Conservation (phyloP, 192 early-diverging fungal species). For the Rhizoclosmatium sp. region DNA sequence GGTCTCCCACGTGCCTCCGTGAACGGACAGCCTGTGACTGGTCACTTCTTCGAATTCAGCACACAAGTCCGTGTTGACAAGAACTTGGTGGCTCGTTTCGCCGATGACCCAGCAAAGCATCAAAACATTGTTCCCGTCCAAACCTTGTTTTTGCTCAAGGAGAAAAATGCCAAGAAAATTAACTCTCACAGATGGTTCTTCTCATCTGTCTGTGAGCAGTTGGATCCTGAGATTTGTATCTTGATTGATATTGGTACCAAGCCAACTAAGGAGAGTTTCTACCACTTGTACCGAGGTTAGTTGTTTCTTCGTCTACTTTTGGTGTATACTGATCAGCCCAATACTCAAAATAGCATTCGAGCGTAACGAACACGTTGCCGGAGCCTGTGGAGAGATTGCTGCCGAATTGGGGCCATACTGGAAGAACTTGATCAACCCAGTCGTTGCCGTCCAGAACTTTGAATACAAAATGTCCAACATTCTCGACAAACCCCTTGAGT, state of each 20-base stretch:
- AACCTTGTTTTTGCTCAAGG: conserved; percentile 90
- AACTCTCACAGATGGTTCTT: conserved; percentile 79
- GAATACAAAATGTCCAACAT: conserved; percentile 93
- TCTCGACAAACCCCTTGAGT: conserved; percentile 81
- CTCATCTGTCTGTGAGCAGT: conserved; percentile 69
- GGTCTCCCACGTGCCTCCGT: conserved; percentile 51
- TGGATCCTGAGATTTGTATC: conserved; percentile 75
- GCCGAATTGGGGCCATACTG: conserved; percentile 64
- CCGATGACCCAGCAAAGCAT: conserved; percentile 54
- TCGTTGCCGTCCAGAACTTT: conserved; percentile 87
- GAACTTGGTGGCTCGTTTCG: conserved; percentile 71
- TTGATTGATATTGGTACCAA: conserved; percentile 79
- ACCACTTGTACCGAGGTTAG: neutral
- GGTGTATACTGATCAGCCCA: too few relatives aligned
- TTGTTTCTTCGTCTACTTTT: conserved; percentile 1
- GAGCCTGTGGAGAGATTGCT: conserved; percentile 81
- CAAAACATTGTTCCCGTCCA: conserved; percentile 77
- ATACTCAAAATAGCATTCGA: conserved; percentile 60
- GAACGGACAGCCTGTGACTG: conserved; percentile 51
- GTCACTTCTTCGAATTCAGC: conserved; percentile 66
- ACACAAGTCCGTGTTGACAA: conserved; percentile 68
- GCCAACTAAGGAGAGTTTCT: conserved; percentile 44
- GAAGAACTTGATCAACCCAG: conserved; percentile 70
- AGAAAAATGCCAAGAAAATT: conserved; percentile 80
- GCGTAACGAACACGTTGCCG: conserved; percentile 69